Percentiles rank a stretch among this genome's conserved stretches.
Conservation (phyloP, 768 basidiomycete species). For the Tylopilus felleus region DNA sequence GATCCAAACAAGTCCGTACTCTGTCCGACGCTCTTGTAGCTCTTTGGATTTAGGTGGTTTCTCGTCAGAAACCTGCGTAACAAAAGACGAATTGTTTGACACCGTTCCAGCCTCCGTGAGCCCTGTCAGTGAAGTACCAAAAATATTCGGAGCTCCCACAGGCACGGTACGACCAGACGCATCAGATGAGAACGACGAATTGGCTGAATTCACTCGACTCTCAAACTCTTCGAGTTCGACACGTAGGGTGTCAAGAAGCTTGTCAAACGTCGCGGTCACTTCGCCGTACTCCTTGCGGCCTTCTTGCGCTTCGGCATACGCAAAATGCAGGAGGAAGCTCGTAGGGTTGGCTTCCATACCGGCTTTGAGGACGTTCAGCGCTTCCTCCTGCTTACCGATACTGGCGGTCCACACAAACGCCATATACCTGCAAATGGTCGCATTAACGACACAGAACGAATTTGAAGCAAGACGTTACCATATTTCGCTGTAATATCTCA, state of each 20-base stretch:
- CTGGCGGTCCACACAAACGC: slow-evolving; percentile 79
- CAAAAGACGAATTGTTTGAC: slow-evolving; percentile 46
- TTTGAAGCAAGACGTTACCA: slow-evolving; percentile 52
- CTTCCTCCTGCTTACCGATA: slow-evolving; percentile 78
- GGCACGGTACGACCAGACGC: slow-evolving; percentile 26
- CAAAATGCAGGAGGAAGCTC: slow-evolving; percentile 89
- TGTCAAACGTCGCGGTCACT: slow-evolving; percentile 69
- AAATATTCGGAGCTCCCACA: slow-evolving; percentile 20
- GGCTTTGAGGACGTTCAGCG: slow-evolving; percentile 70
- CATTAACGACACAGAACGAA: slow-evolving; percentile 8
- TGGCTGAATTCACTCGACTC: slow-evolving; percentile 37
- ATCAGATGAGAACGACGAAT: slow-evolving; percentile 39
- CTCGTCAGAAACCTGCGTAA: slow-evolving; percentile 50
- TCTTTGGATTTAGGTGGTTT: slow-evolving; percentile 55
- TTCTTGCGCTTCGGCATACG: slow-evolving; percentile 75
- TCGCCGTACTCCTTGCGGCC: slow-evolving; percentile 59
- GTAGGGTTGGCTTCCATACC: slow-evolving; percentile 87
- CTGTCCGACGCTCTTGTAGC: slow-evolving; percentile 51
- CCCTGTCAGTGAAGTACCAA: slow-evolving; percentile 9
- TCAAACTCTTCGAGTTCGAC: slow-evolving; percentile 62
- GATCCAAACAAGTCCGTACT: slow-evolving; percentile 77
- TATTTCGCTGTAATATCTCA: slow-evolving; percentile 94
- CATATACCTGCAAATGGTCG: slow-evolving; percentile 68
- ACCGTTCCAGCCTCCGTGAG: slow-evolving; percentile 31
- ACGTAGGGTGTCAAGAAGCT: slow-evolving; percentile 65